Evolutionary conservation across 768 basidiomycete genomes (phyloP), one percentile per base, ranked within the genome.

Genomic region (Russula lepida): DNA sequence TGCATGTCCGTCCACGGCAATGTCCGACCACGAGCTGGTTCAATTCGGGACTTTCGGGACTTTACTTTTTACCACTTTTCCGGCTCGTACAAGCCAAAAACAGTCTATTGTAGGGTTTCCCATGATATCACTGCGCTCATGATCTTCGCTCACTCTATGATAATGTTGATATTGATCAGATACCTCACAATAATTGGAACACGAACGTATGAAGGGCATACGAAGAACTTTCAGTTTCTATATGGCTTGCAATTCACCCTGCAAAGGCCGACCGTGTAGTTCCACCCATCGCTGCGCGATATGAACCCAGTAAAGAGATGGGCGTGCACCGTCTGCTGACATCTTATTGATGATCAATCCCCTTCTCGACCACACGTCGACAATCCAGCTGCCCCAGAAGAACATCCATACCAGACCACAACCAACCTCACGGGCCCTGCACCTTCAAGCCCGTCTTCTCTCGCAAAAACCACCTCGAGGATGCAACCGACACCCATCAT

Each of bases 231-330:
- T 17, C 9, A n/a, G 15, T 4, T 21, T 19, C 19, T 32, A 43
- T 5, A 39, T 27, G 23, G 11, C 15, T n/a, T 33, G 30, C 23
- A 2, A 15, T 43, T 53, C 56, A 62, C 35, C 35, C 17, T 46
- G 27, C 19, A 58, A 53, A 17, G 63, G 63, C 52, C 54, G 60
- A 4, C 64, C 62, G 15, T 66, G 54, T 23, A 57, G 39, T 39
- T 64, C 54, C 47, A 64, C 53, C 62, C 64, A 66, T 39, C 64
- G 48, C 62, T 65, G 57, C 4, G 47, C 50, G 6, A 65, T 58
- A 19, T 64, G 52, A 1, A 64, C 57, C 62, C 62, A 64, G 23
- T 64, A 64, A 19, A 66, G 32, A 7, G 64, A 48, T n/a, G 64
- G 62, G 35, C 64, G 57, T 19, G 46, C 30, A 0, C 7, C 44